Evolutionary conservation across 805 yeast species (phyloP), one percentile per base, ranked within the genome.

Genomic region (Pachysolen tannophilus): DNA sequence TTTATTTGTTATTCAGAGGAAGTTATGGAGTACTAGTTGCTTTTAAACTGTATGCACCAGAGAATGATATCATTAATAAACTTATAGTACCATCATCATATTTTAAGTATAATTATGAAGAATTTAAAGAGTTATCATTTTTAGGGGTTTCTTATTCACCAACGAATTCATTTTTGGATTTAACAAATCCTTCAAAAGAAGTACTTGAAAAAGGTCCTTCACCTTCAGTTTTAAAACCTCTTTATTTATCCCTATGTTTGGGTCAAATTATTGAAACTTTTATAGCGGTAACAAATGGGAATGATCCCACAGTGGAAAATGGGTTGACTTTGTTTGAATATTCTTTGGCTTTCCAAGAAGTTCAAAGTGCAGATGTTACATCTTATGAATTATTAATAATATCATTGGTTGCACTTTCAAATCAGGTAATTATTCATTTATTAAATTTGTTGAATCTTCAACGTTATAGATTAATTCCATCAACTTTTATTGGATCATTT

Each of bases 271-370:
- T 75, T 11, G 90, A 83, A 53, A 75, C 85, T 1, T 76, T 81
- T 46, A 61, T 75, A 8, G 63, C 81, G 3, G 73, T 71, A 19
- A 63, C 75, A 7, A 65, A 68, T 37, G 83, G 82, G 8, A 61
- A 61, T 28, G 54, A 59, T 18, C 82, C 85, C 6, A 63, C 67
- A 37, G 67, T 73, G 15, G 88, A 80, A 37, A 69, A 78, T 11
- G 85, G 85, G 0, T 60, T 82, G 43, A 78, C 92, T 1, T 56
- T 82, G 24, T 81, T 82, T 55, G 92, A 83, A 52, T 80, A 76
- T 46, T 79, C 90, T 4, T 52, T 81, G 11, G 83, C 85, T 9
- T 80, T 80, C 49, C 88, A 82, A 47, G 92, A 82, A 45, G 77
- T 70, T 38, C 81, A 69, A 50, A 62, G 65, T 29, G 56, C 62